Percentiles rank a stretch among this genome's conserved stretches.
phyloP scores from a whole-genome alignment of 2,329 filamentous ascomycete genomes.

The Epichloe sibirici region DNA sequence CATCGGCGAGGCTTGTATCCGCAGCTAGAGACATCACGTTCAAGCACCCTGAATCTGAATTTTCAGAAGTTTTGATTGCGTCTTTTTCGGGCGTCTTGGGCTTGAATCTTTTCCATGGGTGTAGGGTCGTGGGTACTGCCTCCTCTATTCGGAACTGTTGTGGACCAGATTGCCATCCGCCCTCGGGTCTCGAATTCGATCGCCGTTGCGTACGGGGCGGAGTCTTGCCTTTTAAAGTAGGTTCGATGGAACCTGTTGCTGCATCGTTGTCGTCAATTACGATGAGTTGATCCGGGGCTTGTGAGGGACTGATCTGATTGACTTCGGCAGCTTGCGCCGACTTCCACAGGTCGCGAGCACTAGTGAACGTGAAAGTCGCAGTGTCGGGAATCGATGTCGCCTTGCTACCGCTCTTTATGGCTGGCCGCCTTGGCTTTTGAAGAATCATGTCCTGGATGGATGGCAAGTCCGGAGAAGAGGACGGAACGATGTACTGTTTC shows the following conservation, averaged over 20 bases:
- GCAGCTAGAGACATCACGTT: not conserved
- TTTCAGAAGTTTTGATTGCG: not conserved
- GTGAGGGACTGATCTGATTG: not conserved
- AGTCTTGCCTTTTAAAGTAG: not conserved
- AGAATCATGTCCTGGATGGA: conserved; percentile 36
- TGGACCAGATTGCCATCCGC: not conserved
- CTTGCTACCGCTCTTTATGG: conserved; percentile 25
- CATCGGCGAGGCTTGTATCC: not conserved
- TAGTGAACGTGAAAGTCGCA: conserved; percentile 27
- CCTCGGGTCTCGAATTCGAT: not conserved
- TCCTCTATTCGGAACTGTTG: not conserved
- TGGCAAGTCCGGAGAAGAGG: conserved; percentile 45
- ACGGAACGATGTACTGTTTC: conserved; percentile 21
- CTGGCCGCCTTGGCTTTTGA: conserved; percentile 20
- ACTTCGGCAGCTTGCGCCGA: conserved; percentile 16
- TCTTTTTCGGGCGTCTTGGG: conserved; percentile 5
- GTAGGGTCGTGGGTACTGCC: conserved; percentile 11
- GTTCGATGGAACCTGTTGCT: conserved; percentile 1
- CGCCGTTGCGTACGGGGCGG: not conserved
- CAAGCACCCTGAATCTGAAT: too few species aligned
- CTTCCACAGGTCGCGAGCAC: conserved; percentile 26
- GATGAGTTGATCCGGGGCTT: not conserved
- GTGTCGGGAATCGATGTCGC: conserved; percentile 24
- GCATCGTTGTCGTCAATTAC: conserved; percentile 2
- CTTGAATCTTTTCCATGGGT: conserved; percentile 27